Conservation (phyloP, 176 grass and related monocot species). For the Stipa capillata region DNA sequence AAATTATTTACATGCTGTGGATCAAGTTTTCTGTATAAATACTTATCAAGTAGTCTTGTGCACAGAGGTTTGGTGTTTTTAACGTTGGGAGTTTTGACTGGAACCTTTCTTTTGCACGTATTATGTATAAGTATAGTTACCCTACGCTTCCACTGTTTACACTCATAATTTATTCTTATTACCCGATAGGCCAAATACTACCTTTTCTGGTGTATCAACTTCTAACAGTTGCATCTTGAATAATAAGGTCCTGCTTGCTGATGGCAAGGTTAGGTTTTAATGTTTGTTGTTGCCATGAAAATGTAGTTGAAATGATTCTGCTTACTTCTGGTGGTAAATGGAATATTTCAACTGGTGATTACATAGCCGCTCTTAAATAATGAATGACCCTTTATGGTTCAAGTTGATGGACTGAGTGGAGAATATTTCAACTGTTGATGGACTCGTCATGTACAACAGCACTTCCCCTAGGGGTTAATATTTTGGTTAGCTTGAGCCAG, state of each 20-base stretch:
- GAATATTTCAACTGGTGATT: background rate
- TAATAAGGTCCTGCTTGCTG: background rate
- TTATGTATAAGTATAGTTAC: background rate
- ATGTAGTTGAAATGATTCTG: background rate
- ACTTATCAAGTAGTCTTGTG: background rate
- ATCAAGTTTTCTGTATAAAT: background rate
- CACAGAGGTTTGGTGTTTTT: background rate
- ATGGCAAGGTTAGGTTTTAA: background rate
- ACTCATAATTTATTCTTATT: background rate
- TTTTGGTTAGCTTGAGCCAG: background rate
- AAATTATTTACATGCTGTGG: background rate
- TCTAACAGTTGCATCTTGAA: background rate
- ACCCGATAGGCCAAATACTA: background rate
- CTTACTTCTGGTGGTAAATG: background rate
- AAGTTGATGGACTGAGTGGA: too few species aligned
- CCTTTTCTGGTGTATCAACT: background rate
- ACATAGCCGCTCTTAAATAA: too few species aligned
- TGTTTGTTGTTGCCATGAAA: background rate
- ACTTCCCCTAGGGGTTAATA: background rate
- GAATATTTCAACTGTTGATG: too few species aligned
- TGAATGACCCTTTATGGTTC: too few species aligned
- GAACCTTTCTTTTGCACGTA: background rate
- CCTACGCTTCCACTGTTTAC: background rate
- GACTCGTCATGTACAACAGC: background rate
- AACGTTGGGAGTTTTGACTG: background rate